Conservation (phyloP, 352 stramenopile genomes). For the Elongisporangium undulatum region DNA sequence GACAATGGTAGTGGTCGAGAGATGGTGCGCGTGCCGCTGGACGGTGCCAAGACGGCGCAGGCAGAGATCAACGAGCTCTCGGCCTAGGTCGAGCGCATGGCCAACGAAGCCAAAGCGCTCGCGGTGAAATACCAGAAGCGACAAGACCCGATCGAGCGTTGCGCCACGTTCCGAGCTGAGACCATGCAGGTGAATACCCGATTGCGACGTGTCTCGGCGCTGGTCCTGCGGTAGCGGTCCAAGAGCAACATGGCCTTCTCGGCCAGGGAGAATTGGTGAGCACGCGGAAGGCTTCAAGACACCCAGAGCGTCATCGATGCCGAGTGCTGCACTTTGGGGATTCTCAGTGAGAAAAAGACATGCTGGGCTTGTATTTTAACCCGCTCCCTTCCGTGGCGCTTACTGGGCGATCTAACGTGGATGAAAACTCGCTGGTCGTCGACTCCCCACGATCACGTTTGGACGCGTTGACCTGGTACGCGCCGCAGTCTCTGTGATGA, state of each 20-base stretch:
- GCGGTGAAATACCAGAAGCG: conserved; percentile 40
- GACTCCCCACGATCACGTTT: conserved; percentile 64
- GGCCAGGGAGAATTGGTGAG: conserved; percentile 43
- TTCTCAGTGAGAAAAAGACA: conserved; percentile 64
- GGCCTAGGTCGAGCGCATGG: conserved; percentile 23
- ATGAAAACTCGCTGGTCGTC: conserved; percentile 46
- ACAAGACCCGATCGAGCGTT: conserved; percentile 53
- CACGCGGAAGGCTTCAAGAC: conserved; percentile 41
- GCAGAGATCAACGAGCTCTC: conserved; percentile 28
- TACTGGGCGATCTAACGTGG: conserved; percentile 39
- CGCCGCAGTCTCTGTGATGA: conserved; percentile 1
- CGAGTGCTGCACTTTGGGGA: conserved; percentile 54
- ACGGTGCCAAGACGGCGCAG: conserved; percentile 19
- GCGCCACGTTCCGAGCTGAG: conserved; percentile 20
- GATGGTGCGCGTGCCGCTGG: conserved; percentile 43
- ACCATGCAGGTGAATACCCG: not conserved
- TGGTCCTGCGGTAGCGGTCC: conserved; percentile 18
- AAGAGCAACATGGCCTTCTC: conserved; percentile 37
- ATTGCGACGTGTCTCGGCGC: conserved; percentile 1
- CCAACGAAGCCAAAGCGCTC: conserved; percentile 33
- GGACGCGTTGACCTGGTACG: conserved; percentile 61
- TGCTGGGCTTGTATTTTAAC: conserved; percentile 61
- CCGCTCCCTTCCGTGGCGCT: conserved; percentile 42
- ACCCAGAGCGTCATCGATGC: conserved; percentile 41
- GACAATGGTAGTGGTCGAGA: conserved; percentile 5